Conservation (phyloP, 1,284 basidiomycete genomes). For the Veloboletus limbatus region DNA sequence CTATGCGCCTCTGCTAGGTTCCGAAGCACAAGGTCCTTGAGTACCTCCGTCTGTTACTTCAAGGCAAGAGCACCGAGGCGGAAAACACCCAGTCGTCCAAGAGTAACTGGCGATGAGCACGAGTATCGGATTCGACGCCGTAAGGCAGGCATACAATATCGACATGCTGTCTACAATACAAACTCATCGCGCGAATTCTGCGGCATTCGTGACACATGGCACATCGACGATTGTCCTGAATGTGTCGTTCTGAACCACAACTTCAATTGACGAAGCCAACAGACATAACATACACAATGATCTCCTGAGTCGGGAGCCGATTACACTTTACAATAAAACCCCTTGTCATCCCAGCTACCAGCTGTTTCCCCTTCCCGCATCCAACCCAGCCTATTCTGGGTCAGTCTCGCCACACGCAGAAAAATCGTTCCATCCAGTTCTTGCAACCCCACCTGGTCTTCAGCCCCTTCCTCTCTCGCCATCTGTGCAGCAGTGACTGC, state of each 20-base stretch:
- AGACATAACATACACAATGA: too few relatives aligned
- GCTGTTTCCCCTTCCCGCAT: slow-evolving; percentile 45
- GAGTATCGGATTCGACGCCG: slow-evolving; percentile 24
- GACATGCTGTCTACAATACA: too few relatives aligned
- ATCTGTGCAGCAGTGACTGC: slow-evolving; percentile 16
- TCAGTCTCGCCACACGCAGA: slow-evolving; percentile 50
- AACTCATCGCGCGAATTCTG: slow-evolving; percentile 22
- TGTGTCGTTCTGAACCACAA: not conserved
- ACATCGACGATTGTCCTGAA: not conserved
- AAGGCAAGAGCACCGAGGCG: slow-evolving; percentile 11
- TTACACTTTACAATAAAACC: slow-evolving; percentile 29
- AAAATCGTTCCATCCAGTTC: slow-evolving; percentile 50
- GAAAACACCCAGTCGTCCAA: slow-evolving; percentile 9
- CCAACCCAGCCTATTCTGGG: slow-evolving; percentile 48
- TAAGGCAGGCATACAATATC: slow-evolving; percentile 42
- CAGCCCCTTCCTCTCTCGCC: slow-evolving; percentile 24
- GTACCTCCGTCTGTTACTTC: not conserved
- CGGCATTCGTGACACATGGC: too few relatives aligned
- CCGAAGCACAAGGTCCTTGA: too few relatives aligned
- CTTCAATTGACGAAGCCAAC: too few relatives aligned
- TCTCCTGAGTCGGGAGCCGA: too few relatives aligned
- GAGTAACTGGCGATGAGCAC: slow-evolving; percentile 19
- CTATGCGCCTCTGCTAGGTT: slow-evolving; percentile 20
- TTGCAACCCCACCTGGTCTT: slow-evolving; percentile 23
- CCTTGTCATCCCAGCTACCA: slow-evolving; percentile 25